phyloP scores from a whole-genome alignment of 2,329 filamentous ascomycete species.

The Claviceps pazoutovae region DNA sequence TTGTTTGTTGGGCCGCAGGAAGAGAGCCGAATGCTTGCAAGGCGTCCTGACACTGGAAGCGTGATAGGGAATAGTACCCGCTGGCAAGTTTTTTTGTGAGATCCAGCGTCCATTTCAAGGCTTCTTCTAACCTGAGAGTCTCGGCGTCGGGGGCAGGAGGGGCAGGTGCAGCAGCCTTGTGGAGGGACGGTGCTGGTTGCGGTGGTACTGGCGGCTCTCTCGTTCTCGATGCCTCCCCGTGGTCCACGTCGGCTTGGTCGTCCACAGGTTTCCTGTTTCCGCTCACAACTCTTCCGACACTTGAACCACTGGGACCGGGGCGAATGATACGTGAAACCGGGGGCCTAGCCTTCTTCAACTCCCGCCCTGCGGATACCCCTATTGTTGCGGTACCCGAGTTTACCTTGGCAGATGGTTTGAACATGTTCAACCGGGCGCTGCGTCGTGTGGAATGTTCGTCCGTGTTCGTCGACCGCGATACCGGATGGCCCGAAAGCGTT shows the following conservation, averaged over 20 bases:
- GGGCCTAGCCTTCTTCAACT: conserved; percentile 73
- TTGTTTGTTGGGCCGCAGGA: conserved; percentile 65
- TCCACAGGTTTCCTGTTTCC: conserved; percentile 69
- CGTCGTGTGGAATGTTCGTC: conserved; percentile 51
- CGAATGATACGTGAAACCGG: conserved; percentile 53
- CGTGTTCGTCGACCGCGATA: conserved; percentile 34
- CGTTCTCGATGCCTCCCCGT: conserved; percentile 41
- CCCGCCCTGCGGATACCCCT: conserved; percentile 46
- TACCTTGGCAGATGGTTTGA: conserved; percentile 55
- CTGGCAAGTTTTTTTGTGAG: conserved; percentile 68
- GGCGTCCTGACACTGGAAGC: conserved; percentile 67
- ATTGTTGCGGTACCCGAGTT: conserved; percentile 43
- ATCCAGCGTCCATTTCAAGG: conserved; percentile 62
- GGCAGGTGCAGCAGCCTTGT: conserved; percentile 7
- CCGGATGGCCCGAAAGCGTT: conserved; percentile 75
- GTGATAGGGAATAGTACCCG: conserved; percentile 64
- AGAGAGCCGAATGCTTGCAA: conserved; percentile 60
- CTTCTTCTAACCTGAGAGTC: conserved; percentile 55
- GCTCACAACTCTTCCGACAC: conserved; percentile 75
- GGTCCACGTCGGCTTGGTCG: conserved; percentile 55
- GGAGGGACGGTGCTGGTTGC: conserved; percentile 23
- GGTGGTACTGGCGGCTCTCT: conserved; percentile 25
- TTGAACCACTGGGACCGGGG: conserved; percentile 50
- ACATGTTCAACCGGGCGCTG: conserved; percentile 56
- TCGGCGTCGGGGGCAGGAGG: conserved; percentile 31